phyloP scores from a whole-genome alignment of 495 filamentous ascomycete genomes.

The Schizothecium vesticola region DNA sequence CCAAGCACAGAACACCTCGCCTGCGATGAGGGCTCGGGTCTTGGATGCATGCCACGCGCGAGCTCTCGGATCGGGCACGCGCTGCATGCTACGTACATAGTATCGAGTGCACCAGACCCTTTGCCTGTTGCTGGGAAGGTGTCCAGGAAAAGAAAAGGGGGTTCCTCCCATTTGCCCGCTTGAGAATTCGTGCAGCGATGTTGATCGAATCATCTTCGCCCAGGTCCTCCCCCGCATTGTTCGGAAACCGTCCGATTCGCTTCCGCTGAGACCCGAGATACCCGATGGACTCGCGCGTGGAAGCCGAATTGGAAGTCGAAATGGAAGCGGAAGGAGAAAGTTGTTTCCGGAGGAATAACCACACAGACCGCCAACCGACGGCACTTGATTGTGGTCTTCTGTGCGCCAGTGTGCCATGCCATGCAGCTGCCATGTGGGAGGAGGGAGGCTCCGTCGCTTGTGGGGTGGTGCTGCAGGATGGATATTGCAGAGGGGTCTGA shows the following conservation, averaged over 20 bases:
- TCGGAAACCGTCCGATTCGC: no score
- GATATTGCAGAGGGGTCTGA: neutral
- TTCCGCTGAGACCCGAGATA: neutral
- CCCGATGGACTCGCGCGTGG: neutral
- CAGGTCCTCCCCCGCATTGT: neutral
- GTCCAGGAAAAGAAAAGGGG: neutral
- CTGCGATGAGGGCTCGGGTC: neutral
- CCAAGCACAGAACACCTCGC: neutral
- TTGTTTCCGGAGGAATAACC: neutral
- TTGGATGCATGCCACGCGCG: neutral
- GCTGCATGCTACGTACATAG: neutral
- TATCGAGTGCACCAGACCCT: neutral
- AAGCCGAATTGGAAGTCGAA: neutral
- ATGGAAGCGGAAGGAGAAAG: neutral
- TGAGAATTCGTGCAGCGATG: neutral
- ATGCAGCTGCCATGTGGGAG: neutral
- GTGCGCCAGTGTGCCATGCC: neutral
- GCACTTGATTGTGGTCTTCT: neutral
- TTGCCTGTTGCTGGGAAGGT: neutral
- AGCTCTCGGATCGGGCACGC: neutral
- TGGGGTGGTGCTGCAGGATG: neutral
- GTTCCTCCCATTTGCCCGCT: neutral
- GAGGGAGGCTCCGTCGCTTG: neutral
- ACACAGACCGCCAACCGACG: neutral
- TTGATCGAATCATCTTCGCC: no score